phyloP scores from a whole-genome alignment of 2,329 filamentous ascomycete genomes.

The Aureobasidium vineae region DNA sequence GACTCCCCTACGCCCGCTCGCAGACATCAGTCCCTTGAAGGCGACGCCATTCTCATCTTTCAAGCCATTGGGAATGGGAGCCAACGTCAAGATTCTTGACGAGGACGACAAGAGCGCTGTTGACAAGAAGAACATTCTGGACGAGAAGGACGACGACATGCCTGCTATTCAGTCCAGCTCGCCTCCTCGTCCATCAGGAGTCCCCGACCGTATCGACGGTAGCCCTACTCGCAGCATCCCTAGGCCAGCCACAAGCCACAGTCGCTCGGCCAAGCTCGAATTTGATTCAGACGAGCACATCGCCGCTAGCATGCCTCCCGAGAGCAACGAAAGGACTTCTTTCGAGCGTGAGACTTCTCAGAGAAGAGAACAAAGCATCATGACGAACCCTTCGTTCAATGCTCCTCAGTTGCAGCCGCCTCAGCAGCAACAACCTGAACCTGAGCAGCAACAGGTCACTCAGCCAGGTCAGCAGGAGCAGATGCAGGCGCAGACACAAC shows the following conservation, averaged over 20 bases:
- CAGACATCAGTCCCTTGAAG: conserved; percentile 42
- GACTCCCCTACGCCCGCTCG: conserved; percentile 53
- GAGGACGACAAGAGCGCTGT: conserved; percentile 29
- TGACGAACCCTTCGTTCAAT: background rate
- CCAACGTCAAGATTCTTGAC: conserved; percentile 31
- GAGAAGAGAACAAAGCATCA: conserved; percentile 5
- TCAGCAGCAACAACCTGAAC: conserved; percentile 28
- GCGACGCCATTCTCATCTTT: conserved; percentile 37
- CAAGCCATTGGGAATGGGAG: conserved; percentile 30
- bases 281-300: conserved; percentile 10
- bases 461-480: conserved; percentile 6
- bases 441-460: conserved; percentile 28
- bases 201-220: conserved; percentile 32
- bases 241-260: conserved; percentile 25
- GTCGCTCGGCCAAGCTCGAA: conserved; percentile 23
- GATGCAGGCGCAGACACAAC: conserved; percentile 24
- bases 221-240: conserved; percentile 35
- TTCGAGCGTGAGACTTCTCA: conserved; percentile 10
- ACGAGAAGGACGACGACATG: conserved; percentile 32
- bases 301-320: background rate
- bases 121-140: conserved; percentile 28
- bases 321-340: conserved; percentile 20
- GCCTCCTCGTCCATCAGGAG: conserved; percentile 33
- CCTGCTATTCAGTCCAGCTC: conserved; percentile 39
- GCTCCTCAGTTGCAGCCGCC: conserved; percentile 18